phyloP scores from a whole-genome alignment of 208 protist species.

The Vickermania spadyakhi region DNA sequence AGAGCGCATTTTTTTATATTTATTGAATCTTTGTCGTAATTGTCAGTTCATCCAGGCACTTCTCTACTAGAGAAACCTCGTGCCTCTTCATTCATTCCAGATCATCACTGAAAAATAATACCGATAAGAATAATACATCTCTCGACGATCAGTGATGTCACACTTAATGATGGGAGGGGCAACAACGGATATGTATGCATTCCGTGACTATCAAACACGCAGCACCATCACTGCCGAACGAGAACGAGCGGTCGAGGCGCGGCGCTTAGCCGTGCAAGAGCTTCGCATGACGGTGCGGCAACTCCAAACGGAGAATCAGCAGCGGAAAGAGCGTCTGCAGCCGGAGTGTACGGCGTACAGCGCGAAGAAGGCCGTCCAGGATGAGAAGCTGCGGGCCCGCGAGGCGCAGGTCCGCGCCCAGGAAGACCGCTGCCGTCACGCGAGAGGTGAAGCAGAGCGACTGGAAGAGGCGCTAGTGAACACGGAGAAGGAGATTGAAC shows the following conservation, averaged over 20 bases:
- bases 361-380: constrained; percentile 42
- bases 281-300: constrained; percentile 40
- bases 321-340: constrained; percentile 46
- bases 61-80: too few species aligned
- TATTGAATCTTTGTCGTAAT: too few species aligned
- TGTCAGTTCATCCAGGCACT: too few species aligned
- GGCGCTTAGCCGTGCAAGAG: constrained; percentile 45
- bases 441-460: constrained; percentile 54
- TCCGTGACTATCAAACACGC: constrained; percentile 58
- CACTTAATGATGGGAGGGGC: too few species aligned
- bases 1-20: too few species aligned
- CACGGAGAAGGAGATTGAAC: constrained; percentile 24
- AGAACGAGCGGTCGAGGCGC: constrained; percentile 48
- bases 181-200: constrained; percentile 39
- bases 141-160: too few species aligned
- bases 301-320: constrained; percentile 30
- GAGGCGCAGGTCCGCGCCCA: constrained; percentile 37
- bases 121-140: too few species aligned
- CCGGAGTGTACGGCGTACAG: constrained; percentile 28
- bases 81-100: too few species aligned
- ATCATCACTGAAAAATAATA: too few species aligned
- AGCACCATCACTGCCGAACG: constrained; percentile 53
- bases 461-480: constrained; percentile 22
- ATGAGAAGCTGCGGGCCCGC: constrained; percentile 62
- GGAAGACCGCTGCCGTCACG: constrained; percentile 28